Conservation (phyloP, 2,329 filamentous ascomycete species). For the Sarocladium strictum region DNA sequence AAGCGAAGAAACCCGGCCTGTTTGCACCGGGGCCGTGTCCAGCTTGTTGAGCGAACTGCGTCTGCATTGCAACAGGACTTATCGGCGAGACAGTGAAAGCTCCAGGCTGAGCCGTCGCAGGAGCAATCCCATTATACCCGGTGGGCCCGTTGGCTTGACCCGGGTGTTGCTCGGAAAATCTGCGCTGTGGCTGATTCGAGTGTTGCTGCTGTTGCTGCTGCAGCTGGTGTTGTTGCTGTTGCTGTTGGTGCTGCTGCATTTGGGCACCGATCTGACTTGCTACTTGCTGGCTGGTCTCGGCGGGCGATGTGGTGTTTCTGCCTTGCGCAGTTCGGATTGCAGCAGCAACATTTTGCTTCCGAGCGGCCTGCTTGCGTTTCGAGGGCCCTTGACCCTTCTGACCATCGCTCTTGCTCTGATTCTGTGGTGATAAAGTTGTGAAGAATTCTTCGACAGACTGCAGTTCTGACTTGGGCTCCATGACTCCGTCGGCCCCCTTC, state of each 20-base stretch:
- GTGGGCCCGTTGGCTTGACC: constrained; percentile 31
- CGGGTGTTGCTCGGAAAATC: neutral
- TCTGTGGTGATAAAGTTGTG: constrained; percentile 63
- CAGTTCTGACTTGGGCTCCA: constrained; percentile 84
- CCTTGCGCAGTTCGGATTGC: constrained; percentile 10
- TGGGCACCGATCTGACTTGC: constrained; percentile 5
- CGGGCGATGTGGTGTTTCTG: constrained; percentile 10
- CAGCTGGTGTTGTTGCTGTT: constrained; percentile 19
- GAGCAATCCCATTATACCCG: constrained; percentile 39
- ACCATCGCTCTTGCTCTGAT: constrained; percentile 32
- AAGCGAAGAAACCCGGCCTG: constrained; percentile 36
- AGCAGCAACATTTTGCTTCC: constrained; percentile 21
- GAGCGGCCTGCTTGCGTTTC: constrained; percentile 34
- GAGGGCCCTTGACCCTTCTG: constrained; percentile 15
- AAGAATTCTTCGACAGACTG: constrained; percentile 95
- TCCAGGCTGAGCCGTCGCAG: constrained; percentile 20
- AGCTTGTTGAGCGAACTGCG: constrained; percentile 28
- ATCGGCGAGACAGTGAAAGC: constrained; percentile 47
- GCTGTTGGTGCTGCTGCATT: constrained; percentile 7
- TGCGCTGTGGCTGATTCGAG: constrained; percentile 14
- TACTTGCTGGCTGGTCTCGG: constrained; percentile 8
- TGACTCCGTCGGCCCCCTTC: constrained; percentile 76
- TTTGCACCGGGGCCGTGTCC: constrained; percentile 22
- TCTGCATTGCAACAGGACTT: constrained; percentile 39
- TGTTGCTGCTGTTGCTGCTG: constrained; percentile 15